Base-by-base conservation (phyloP, 2,329 filamentous ascomycete genomes). In the Thelonectria olida region DNA sequence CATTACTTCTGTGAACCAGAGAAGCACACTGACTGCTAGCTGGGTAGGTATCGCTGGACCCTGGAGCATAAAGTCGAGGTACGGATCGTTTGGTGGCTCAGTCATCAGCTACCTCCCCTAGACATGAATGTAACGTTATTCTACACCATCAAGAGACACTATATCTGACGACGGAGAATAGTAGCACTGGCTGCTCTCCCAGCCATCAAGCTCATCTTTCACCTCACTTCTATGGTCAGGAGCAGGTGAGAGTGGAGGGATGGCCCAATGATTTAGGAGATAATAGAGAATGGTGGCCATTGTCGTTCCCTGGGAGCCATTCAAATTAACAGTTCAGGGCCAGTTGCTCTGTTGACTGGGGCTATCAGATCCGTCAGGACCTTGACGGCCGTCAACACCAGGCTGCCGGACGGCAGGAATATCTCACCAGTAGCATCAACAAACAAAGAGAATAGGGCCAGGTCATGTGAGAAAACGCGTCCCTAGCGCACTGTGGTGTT, bases 351-450 rank as follows among this genome's bases (percentile, higher is more conserved):
- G 45, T 34, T 45, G 45, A 39, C 23, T 13, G 22, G 39, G n/a
- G 23, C 20, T 15, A 15, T 38, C 27, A 45, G 58, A 56, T 61
- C 19, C 25, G 45, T 47, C 47, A 55, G 51, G 6, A 36, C 49
- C 48, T 39, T n/a, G 23, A 15, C 39, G 39, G 52, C 27, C 57
- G 58, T 61, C 41, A 61, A 54, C 31, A 38, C 58, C 58, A 61
- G 38, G 8, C 28, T 38, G 42, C 45, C 23, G 44, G 52, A 61
- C 58, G 15, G 39, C 39, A 39, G 23, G 19, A 4, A 31, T 25
- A 48, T 39, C 31, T 10, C 15, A 15, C 31, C 31, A 34, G 19
- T 23, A 19, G 5, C 23, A 13, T 19, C 52, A 51, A 61, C 31
- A 19, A 39, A 41, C 19, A 47, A 53, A 42, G 13, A 45, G 6